Conservation (phyloP, 1,139 yeast genomes). For the Zygoascus hellenicus region DNA sequence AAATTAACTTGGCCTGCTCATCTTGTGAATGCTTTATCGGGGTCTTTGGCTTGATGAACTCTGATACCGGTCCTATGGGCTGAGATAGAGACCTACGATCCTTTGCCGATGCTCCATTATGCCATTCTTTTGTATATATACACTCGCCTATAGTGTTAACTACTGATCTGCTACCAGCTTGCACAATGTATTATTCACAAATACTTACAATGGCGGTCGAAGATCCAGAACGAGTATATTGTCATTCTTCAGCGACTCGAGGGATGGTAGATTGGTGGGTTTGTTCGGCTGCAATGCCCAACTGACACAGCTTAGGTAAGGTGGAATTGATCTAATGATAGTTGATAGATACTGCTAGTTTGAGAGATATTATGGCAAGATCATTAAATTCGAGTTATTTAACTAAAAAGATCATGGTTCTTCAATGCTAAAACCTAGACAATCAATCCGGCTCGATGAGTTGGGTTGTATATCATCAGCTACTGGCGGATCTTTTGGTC, state of each 20-base stretch:
- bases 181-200: not conserved
- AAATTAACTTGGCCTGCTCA: slow-evolving; percentile 69
- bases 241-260: slow-evolving; percentile 37
- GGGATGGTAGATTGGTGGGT: too few relatives aligned
- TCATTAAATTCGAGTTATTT: too few relatives aligned
- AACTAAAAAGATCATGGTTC: too few relatives aligned
- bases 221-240: slow-evolving; percentile 79
- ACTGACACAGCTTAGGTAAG: too few relatives aligned
- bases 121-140: slow-evolving; percentile 33
- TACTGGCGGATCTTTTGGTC: too few relatives aligned
- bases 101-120: slow-evolving; percentile 10
- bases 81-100: slow-evolving; percentile 5
- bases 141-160: slow-evolving; percentile 26
- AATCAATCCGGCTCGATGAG: too few relatives aligned
- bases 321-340: too few relatives aligned
- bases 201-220: slow-evolving; percentile 71
- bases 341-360: too few relatives aligned
- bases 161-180: not conserved
- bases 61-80: slow-evolving; percentile 4
- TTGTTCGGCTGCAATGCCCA: too few relatives aligned
- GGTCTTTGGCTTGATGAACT: slow-evolving; percentile 12
- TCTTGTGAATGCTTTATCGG: slow-evolving; percentile 28
- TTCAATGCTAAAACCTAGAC: too few relatives aligned
- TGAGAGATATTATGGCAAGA: too few relatives aligned
- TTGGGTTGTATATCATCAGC: too few relatives aligned